Conservation (phyloP, 148 eudicot genomes). For the Polygonum aviculare region DNA sequence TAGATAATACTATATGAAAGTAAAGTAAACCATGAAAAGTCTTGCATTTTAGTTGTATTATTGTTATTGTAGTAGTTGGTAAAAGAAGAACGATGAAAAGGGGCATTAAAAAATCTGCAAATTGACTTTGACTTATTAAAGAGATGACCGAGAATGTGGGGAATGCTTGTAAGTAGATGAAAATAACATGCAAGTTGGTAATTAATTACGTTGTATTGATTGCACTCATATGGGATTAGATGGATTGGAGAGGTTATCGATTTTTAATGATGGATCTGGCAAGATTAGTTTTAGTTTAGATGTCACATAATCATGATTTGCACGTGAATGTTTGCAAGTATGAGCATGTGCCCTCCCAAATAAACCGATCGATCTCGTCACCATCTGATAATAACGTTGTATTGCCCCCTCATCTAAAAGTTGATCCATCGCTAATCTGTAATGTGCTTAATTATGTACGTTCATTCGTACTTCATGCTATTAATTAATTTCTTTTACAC, state of each 20-base stretch:
- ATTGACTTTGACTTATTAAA: conserved; percentile 6
- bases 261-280: not conserved
- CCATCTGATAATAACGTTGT: not conserved
- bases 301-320: not conserved
- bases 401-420: not conserved
- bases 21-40: not conserved
- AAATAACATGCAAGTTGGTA: not conserved
- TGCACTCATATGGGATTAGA: not conserved
- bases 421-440: not conserved
- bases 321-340: not conserved
- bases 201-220: not conserved
- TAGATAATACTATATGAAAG: too few species aligned
- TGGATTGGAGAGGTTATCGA: not conserved
- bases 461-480: not conserved
- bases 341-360: not conserved
- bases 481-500: not conserved
- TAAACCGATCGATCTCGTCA: not conserved
- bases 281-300: not conserved
- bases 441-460: not conserved
- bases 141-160: not conserved
- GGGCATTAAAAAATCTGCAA: not conserved
- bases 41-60: conserved; percentile 4
- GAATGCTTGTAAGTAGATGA: conserved; percentile 10
- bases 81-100: not conserved
- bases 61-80: not conserved